A percentile compares a stretch with the other conserved stretches of the same genome.
These are phyloP conservation scores for Sequoia sempervirens DNA, from an alignment of 75 land plant genomes.

Conservation along the genomic window DNA sequence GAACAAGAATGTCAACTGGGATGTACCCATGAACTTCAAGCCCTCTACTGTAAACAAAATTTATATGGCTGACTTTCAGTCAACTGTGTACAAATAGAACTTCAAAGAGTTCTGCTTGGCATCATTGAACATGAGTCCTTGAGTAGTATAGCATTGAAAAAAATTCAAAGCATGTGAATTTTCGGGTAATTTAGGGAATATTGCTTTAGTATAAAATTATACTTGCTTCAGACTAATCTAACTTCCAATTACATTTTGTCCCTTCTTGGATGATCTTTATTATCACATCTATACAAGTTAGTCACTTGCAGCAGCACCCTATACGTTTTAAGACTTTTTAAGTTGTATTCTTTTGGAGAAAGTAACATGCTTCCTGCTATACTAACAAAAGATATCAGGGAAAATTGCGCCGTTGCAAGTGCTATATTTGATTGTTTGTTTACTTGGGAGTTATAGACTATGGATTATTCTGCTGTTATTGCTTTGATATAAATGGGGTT, in stretches of 20 bases:
- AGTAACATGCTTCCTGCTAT: neutral
- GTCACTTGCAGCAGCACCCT: neutral
- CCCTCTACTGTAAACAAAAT: conserved; percentile 54
- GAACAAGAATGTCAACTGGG: conserved; percentile 24
- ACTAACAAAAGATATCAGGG: neutral
- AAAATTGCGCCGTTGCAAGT: too few species aligned
- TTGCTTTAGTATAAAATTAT: neutral
- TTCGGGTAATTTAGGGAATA: neutral
- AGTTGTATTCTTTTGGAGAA: conserved; percentile 2
- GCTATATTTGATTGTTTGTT: too few species aligned
- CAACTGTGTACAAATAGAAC: conserved; percentile 17
- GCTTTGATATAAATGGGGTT: neutral
- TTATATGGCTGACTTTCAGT: conserved; percentile 37
- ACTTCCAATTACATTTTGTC: neutral
- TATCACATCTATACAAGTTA: neutral
- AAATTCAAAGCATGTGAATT: neutral
- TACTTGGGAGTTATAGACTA: too few species aligned
- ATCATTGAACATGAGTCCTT: neutral
- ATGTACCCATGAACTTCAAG: conserved; percentile 52
- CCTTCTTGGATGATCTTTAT: neutral
- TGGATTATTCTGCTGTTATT: neutral
- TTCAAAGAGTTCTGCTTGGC: neutral
- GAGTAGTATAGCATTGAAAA: neutral
- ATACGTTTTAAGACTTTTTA: neutral
- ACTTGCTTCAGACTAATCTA: neutral